Evolutionary conservation across 192 early-diverging fungal species (phyloP), one percentile per base, ranked within the genome.

Genomic region (Diversispora epigaea): DNA sequence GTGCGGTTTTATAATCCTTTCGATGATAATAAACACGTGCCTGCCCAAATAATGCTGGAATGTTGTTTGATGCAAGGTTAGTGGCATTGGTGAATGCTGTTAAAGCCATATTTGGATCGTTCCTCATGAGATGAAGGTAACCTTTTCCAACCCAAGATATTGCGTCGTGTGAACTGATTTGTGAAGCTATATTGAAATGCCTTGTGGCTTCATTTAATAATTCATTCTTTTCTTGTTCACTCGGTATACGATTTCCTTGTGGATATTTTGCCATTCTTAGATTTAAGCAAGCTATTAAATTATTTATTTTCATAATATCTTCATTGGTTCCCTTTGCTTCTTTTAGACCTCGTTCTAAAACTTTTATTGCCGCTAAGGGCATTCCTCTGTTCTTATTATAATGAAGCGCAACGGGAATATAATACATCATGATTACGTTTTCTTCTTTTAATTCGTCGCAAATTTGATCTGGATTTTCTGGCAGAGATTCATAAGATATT

Each of bases 81-180:
- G 85, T 75, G 0, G 85, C 80, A 74, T 86, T 86, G 57, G 79
- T 78, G 64, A 88, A 88, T 12, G 76, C 77, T 19, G 84, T 83
- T 8, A 77, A 64, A 4, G 87, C 91, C 12, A 89, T 84, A 52
- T 91, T 83, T 5, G 84, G 60, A 22, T 90, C 85, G 19, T 81
- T 80, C 22, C 83, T 78, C 4, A 83, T 76, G 25, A 93, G 78
- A 21, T 83, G 76, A 17, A 92, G 46, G 19, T 55, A 78, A 78
- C 91, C 95, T 76, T 92, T 93, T 39, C 87, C 90, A 54, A 98
- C 78, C 77, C 87, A 89, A 6, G 92, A 90, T 44, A 85, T 87
- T 46, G 87, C 80, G 52, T 96, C 87, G 22, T 82, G 82, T 49
- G 82, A 81, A 77, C 91, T 89, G 66, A 96, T 89, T 47, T 86